Evolutionary conservation across 768 basidiomycete species (phyloP).

Genomic region (Lactifluus volemus): DNA sequence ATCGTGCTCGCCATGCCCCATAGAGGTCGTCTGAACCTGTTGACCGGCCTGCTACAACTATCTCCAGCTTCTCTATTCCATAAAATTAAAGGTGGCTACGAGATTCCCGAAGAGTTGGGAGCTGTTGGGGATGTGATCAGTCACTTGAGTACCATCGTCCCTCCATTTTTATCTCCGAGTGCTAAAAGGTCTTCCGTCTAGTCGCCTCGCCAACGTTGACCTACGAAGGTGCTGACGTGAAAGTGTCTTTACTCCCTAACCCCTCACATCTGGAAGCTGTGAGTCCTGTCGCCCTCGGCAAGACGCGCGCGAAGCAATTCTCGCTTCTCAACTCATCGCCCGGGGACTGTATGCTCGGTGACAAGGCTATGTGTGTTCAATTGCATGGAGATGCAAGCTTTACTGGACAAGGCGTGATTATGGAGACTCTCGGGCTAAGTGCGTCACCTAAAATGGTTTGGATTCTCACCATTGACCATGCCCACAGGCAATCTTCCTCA

Average conservation of each 20-base stretch:
- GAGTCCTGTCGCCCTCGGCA: conserved; percentile 80
- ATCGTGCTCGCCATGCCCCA: conserved; percentile 84
- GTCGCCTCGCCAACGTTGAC: conserved; percentile 56
- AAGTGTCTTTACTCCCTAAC: conserved; percentile 73
- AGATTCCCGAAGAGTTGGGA: conserved; percentile 55
- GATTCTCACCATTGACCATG: background rate
- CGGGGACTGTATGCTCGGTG: conserved; percentile 39
- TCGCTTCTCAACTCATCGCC: conserved; percentile 58
- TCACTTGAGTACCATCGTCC: conserved; percentile 52
- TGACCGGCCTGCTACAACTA: conserved; percentile 67
- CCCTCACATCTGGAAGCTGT: conserved; percentile 83
- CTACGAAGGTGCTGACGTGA: conserved; percentile 48
- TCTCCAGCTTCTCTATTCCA: conserved; percentile 67
- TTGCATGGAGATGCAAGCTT: conserved; percentile 91
- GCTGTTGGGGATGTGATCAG: conserved; percentile 82
- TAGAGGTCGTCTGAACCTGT: conserved; percentile 76
- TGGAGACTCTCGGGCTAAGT: conserved; percentile 83
- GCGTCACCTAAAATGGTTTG: conserved; percentile 24
- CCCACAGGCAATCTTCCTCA: conserved; percentile 73
- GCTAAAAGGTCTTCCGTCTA: conserved; percentile 20
- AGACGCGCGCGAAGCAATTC: conserved; percentile 87
- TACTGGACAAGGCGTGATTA: conserved; percentile 82
- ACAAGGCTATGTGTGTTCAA: conserved; percentile 80
- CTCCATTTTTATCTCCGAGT: background rate
- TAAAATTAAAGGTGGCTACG: conserved; percentile 77